A percentile compares a stretch with the other conserved stretches of the same genome.
phyloP scores from a whole-genome alignment of 306 rosid species.

The Nissolia schottii region DNA sequence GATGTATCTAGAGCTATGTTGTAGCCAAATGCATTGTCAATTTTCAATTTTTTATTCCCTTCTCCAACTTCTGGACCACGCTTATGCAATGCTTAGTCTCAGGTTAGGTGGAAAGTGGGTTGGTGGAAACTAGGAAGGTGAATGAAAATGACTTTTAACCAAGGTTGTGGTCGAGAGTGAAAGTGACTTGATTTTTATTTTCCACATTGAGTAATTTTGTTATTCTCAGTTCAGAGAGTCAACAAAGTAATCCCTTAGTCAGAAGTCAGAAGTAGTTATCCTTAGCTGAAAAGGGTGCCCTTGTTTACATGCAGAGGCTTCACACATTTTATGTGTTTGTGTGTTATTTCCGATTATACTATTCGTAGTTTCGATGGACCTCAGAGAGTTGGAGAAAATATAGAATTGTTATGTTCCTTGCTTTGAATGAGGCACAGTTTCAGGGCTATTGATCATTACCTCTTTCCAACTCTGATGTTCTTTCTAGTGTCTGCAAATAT shows the following conservation, averaged over 20 bases:
- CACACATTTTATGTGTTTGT: background rate
- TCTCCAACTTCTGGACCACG: background rate
- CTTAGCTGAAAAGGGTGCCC: background rate
- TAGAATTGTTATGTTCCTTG: background rate
- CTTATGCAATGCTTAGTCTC: constrained; percentile 7
- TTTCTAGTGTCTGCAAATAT: background rate
- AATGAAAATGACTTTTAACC: constrained; percentile 10
- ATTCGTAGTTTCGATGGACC: background rate
- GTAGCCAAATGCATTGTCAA: background rate
- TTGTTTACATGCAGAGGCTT: background rate
- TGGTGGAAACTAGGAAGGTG: background rate
- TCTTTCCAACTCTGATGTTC: background rate
- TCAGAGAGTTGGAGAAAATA: background rate
- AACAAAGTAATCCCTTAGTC: background rate
- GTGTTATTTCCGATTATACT: background rate
- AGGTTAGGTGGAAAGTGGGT: background rate
- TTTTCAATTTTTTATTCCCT: background rate
- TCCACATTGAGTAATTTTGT: background rate
- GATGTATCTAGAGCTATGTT: background rate
- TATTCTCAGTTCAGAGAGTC: background rate
- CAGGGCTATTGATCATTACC: background rate
- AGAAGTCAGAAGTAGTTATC: background rate
- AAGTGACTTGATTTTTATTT: background rate
- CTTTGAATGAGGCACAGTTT: background rate
- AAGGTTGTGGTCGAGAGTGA: background rate